Evolutionary conservation across 495 filamentous ascomycete genomes (phyloP).

Genomic region (Aspergillus taichungensis): DNA sequence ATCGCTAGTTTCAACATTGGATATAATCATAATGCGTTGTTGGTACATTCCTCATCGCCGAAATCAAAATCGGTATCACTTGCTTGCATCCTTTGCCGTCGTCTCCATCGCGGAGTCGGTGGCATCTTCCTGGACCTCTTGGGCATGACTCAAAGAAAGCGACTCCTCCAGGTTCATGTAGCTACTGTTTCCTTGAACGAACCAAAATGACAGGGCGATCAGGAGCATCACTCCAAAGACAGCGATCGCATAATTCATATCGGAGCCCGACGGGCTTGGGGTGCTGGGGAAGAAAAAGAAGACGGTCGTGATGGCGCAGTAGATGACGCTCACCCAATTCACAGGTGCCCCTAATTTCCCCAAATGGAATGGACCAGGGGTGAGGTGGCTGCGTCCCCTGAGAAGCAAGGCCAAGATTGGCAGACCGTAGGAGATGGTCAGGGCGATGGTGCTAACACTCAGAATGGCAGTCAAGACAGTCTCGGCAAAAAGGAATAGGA

Average conservation of each 20-base stretch:
- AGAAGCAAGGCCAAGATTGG: conserved; percentile 30
- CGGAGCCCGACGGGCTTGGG: conserved; percentile 26
- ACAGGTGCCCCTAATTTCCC: conserved; percentile 22
- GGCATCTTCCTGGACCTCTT: no score
- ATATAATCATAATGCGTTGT: no score
- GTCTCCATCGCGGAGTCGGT: no score
- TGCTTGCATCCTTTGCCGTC: no score
- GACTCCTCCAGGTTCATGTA: conserved; percentile 32
- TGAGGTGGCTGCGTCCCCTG: conserved; percentile 34
- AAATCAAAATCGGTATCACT: no score
- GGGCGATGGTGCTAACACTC: conserved; percentile 37
- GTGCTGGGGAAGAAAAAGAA: conserved; percentile 38
- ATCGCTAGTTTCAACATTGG: no score
- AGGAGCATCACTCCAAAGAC: conserved; percentile 43
- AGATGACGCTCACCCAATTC: conserved; percentile 33
- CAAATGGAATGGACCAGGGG: conserved; percentile 28
- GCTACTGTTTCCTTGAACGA: conserved; percentile 24
- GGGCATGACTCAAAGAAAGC: no score
- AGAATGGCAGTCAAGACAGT: conserved; percentile 37
- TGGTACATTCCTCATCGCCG: no score
- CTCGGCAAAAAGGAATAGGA: conserved; percentile 39
- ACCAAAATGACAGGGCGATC: conserved; percentile 35
- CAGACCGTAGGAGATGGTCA: conserved; percentile 37
- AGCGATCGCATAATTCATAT: conserved; percentile 41
- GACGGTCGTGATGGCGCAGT: conserved; percentile 33